Evolutionary conservation across 441 rosid species (phyloP).

Genomic region (Biscutella laevigata): DNA sequence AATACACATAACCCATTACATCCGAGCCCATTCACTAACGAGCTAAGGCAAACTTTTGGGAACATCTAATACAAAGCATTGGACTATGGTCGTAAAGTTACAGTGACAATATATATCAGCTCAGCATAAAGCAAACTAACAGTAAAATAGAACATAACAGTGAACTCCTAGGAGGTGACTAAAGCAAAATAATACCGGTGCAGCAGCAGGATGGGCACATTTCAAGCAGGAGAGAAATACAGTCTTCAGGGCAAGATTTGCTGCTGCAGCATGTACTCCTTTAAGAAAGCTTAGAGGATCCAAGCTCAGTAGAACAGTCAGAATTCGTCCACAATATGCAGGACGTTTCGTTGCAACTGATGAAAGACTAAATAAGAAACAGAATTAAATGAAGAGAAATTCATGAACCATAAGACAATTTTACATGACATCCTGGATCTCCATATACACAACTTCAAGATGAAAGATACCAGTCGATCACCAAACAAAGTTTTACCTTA

Average conservation of each 20-base stretch:
- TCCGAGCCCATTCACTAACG: not conserved
- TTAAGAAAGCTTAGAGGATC: conserved; percentile 61
- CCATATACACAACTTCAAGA: conserved; percentile 3
- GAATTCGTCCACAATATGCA: conserved; percentile 82
- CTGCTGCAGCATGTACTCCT: conserved; percentile 59
- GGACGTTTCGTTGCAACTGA: conserved; percentile 88
- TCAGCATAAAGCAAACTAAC: not conserved
- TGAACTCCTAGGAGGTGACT: conserved; percentile 1
- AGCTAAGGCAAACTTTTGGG: not conserved
- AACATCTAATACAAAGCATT: conserved; percentile 7
- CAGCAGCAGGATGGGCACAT: conserved; percentile 88
- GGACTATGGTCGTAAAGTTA: conserved; percentile 5
- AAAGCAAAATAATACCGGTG: conserved; percentile 62
- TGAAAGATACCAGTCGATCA: conserved; percentile 1
- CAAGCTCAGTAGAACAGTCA: conserved; percentile 89
- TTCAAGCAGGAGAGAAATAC: conserved; percentile 72
- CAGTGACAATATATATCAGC: conserved; percentile 4
- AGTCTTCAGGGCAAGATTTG: conserved; percentile 65
- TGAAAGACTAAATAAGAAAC: conserved; percentile 54
- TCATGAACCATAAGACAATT: conserved; percentile 12
- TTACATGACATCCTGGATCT: conserved; percentile 8
- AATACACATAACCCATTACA: conserved; percentile 1
- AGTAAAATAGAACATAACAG: not conserved
- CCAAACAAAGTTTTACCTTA: not conserved
- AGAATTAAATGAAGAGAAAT: conserved; percentile 8